A percentile compares a stretch with the other conserved stretches of the same genome.
phyloP scores from a whole-genome alignment of 129 eudicot species.

The Heracleum sosnowskyi region DNA sequence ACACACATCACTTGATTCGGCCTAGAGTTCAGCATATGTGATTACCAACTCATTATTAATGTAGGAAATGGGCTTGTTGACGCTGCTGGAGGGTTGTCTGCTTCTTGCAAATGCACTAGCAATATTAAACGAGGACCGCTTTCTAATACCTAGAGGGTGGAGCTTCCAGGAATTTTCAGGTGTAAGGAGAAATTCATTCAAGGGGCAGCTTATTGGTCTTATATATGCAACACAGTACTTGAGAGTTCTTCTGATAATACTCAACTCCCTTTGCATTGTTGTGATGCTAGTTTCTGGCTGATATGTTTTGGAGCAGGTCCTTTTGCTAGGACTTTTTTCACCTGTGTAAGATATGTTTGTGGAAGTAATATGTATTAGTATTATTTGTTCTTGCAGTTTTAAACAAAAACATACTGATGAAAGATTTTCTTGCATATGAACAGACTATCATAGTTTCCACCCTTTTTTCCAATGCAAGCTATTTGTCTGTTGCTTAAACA shows the following conservation, averaged over 20 bases:
- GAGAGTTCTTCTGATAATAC: slow-evolving; percentile 60
- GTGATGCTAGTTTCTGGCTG: slow-evolving; percentile 71
- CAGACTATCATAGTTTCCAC: neutral
- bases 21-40: too few species aligned
- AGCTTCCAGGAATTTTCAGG: slow-evolving; percentile 91
- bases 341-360: neutral
- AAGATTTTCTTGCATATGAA: neutral
- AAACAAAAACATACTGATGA: neutral
- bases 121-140: slow-evolving; percentile 73
- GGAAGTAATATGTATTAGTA: neutral
- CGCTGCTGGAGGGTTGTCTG: slow-evolving; percentile 74
- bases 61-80: slow-evolving; percentile 86
- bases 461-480: neutral
- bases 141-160: slow-evolving; percentile 93
- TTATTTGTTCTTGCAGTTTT: neutral
- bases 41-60: neutral
- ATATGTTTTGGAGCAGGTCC: slow-evolving; percentile 10
- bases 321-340: neutral
- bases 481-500: neutral
- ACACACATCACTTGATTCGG: neutral
- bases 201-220: slow-evolving; percentile 81
- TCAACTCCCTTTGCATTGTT: slow-evolving; percentile 66
- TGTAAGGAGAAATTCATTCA: slow-evolving; percentile 60
- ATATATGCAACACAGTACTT: slow-evolving; percentile 77
- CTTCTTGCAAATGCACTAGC: slow-evolving; percentile 86